Evolutionary conservation across 352 stramenopile species (phyloP), one percentile per base, ranked within the genome.

Genomic region (Phytophthora uliginosa): DNA sequence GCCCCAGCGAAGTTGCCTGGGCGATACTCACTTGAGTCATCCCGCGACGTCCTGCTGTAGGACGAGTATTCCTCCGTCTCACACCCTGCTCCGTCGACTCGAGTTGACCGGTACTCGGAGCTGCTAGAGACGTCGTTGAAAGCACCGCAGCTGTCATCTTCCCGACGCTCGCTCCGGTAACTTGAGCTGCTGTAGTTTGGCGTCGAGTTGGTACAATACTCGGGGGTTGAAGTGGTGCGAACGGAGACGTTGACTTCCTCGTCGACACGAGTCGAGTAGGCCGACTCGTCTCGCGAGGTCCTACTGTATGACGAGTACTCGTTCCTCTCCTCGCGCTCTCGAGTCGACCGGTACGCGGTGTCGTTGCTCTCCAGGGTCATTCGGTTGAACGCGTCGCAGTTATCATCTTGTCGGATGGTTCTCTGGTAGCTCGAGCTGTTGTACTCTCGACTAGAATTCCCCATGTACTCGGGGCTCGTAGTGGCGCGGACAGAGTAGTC

Each of bases 141-240:
- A 12, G 20, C 52, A 3, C 22, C 34, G 53, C 47, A 59, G 22
- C 22, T 51, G 8, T 59, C 36, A 31, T 42, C 58, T 24, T 66
- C 56, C 12, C 34, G 24, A 17, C 18, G n/a, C 7, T 47, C 52
- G 20, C 34, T 60, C 28, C 48, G 22, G 36, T 38, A 58, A n/a
- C 47, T 59, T 5, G 63, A 59, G 33, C 40, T 71, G 54, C 53
- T 26, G 22, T 20, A 47, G 50, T 40, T 52, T 52, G 26, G 63
- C 26, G 31, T 60, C 38, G 56, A 53, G 26, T 50, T 33, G 24
- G 26, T 55, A 6, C 34, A 36, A 18, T 64, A 53, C 24, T 47
- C 20, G 38, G 48, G 17, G 10, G 17, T 20, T 28, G 38, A 18
- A 47, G 26, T 26, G 4, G 58, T 55, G 18, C 55, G 20, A 33